These are phyloP conservation scores for Stenogyne calaminthoides DNA, from an alignment of 305 asterid genomes.

Conservation along the genomic window DNA sequence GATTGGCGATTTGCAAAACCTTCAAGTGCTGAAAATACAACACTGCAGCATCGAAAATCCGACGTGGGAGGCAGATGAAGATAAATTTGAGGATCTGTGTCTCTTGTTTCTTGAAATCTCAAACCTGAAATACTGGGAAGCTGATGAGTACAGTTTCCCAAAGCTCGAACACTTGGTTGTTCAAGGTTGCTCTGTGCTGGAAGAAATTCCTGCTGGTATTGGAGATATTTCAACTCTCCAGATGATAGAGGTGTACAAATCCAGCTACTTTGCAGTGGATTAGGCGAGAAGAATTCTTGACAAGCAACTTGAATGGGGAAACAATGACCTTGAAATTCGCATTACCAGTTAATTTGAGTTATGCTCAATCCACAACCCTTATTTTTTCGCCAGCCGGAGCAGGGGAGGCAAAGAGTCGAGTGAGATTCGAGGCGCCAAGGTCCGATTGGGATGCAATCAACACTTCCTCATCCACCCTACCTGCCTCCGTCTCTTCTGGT, in stretches of 20 bases:
- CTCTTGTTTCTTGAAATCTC: no score
- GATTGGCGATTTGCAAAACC: not conserved
- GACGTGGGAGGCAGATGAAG: no score
- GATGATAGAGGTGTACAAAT: not conserved
- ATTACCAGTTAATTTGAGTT: not conserved
- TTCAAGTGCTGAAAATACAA: not conserved
- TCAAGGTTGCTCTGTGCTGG: not conserved
- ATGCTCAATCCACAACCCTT: not conserved
- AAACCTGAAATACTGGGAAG: not conserved
- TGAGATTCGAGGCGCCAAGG: slow-evolving; percentile 74
- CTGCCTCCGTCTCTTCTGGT: slow-evolving; percentile 58
- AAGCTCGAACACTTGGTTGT: not conserved
- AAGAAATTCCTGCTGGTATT: not conserved
- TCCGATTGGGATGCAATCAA: slow-evolving; percentile 75
- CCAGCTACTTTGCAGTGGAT: not conserved
- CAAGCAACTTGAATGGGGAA: not conserved
- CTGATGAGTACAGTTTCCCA: not conserved
- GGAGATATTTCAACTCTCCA: not conserved
- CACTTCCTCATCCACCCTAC: slow-evolving; percentile 59
- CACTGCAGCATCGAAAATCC: not conserved
- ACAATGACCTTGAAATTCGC: not conserved
- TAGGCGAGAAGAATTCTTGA: not conserved
- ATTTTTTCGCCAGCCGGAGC: no score
- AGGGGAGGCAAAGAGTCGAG: slow-evolving; percentile 42
- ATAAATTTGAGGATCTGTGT: no score